phyloP scores from a whole-genome alignment of 805 yeast genomes.

The Zygotorulaspora chibaensis region DNA sequence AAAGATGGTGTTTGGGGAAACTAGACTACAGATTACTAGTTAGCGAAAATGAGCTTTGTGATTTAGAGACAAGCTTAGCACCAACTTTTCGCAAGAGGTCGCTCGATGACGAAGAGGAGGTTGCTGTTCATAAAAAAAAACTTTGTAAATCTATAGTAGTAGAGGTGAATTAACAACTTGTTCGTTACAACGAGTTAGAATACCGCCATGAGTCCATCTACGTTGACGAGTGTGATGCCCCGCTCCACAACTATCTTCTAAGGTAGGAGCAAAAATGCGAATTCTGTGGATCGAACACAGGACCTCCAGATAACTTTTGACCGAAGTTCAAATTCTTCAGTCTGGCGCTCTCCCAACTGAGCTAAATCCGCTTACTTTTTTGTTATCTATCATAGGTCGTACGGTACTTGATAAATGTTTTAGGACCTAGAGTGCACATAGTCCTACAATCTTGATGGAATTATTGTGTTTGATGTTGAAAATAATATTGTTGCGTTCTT shows the following conservation, averaged over 20 bases:
- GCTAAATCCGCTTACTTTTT: constrained; percentile 37
- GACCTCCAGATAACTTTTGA: constrained; percentile 50
- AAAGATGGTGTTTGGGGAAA: constrained; percentile 21
- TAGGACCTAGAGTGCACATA: too few relatives aligned
- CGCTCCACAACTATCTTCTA: too few relatives aligned
- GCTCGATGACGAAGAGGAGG: not conserved
- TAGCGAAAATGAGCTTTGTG: constrained; percentile 5
- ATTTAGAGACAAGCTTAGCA: constrained; percentile 4
- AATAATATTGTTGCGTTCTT: too few relatives aligned
- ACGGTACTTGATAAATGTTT: too few relatives aligned
- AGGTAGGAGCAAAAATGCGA: constrained; percentile 39
- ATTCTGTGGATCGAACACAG: constrained; percentile 76
- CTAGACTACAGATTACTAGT: constrained; percentile 16
- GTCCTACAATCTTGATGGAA: too few relatives aligned
- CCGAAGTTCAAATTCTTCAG: constrained; percentile 34
- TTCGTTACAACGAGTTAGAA: not conserved
- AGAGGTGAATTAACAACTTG: not conserved
- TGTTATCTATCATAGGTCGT: not conserved
- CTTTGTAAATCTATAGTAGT: constrained; percentile 1
- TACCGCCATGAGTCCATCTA: too few relatives aligned
- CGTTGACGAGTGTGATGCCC: too few relatives aligned
- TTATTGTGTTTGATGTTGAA: too few relatives aligned
- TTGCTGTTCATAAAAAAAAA: not conserved
- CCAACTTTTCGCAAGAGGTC: not conserved
- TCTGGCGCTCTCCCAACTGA: constrained; percentile 45